phyloP scores from a whole-genome alignment of 2,329 filamentous ascomycete species.

The Mycogone perniciosa region DNA sequence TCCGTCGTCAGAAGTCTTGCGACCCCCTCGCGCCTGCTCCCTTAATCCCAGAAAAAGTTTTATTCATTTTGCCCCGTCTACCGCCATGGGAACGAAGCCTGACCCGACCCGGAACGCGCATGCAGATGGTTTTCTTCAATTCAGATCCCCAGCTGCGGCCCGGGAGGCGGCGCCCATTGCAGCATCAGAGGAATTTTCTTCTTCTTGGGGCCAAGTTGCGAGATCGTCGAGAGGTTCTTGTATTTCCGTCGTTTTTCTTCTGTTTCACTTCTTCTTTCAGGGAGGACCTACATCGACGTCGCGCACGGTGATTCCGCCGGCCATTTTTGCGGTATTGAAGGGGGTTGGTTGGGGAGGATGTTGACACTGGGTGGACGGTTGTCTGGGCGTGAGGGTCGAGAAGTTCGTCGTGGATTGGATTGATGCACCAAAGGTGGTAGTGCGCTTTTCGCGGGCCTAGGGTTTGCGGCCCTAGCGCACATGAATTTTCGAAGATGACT shows the following conservation, averaged over 20 bases:
- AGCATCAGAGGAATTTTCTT: slow-evolving; percentile 11
- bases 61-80: slow-evolving; percentile 12
- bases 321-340: slow-evolving; percentile 62
- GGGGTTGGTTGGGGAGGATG: slow-evolving; percentile 18
- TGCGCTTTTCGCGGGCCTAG: slow-evolving; percentile 25
- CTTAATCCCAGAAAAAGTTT: slow-evolving; percentile 23
- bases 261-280: slow-evolving; percentile 18
- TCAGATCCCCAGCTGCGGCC: slow-evolving; percentile 4
- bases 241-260: slow-evolving; percentile 4
- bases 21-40: slow-evolving; percentile 68
- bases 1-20: slow-evolving; percentile 69
- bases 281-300: slow-evolving; percentile 70
- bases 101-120: neutral
- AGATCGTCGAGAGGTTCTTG: slow-evolving; percentile 17
- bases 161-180: slow-evolving; percentile 2
- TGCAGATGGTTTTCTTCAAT: slow-evolving; percentile 2
- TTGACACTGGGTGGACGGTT: slow-evolving; percentile 26
- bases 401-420: slow-evolving; percentile 19
- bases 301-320: slow-evolving; percentile 72
- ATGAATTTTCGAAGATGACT: slow-evolving; percentile 16
- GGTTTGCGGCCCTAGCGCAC: slow-evolving; percentile 28
- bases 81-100: neutral
- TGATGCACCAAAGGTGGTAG: slow-evolving; percentile 16
- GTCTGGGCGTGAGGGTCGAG: slow-evolving; percentile 19
- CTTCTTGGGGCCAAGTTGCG: slow-evolving; percentile 15